phyloP scores from a whole-genome alignment of 257 asterid genomes.

The Solanum ossicruentum region DNA sequence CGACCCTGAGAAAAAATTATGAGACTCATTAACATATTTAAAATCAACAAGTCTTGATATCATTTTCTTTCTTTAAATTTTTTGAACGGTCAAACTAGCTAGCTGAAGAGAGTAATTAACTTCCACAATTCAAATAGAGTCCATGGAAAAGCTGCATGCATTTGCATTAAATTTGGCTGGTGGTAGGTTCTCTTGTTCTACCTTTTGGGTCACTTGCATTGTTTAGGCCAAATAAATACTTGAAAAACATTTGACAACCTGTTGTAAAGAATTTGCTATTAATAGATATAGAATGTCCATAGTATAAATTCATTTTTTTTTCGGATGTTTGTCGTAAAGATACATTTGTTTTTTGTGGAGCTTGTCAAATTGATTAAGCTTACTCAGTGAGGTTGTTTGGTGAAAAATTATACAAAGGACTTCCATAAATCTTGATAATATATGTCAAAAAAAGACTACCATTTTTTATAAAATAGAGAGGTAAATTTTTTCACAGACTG shows the following conservation, averaged over 20 bases:
- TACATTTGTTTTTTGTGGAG: neutral
- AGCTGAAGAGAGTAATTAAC: neutral
- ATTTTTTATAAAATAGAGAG: neutral
- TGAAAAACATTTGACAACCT: neutral
- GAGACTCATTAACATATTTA: neutral
- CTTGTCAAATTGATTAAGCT: neutral
- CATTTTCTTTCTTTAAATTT: neutral
- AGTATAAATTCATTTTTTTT: too few species aligned
- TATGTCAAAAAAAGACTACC: neutral
- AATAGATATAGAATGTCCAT: neutral
- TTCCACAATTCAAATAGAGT: neutral
- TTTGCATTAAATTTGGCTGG: neutral
- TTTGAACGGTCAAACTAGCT: neutral
- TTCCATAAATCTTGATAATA: neutral
- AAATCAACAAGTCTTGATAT: neutral
- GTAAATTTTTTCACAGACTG: neutral
- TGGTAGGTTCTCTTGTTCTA: neutral
- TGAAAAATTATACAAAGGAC: neutral
- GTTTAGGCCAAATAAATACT: neutral
- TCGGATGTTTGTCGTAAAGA: too few species aligned
- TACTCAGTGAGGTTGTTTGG: neutral
- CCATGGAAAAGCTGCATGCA: neutral
- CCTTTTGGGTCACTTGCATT: neutral
- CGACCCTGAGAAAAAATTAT: too few species aligned
- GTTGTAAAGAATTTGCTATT: neutral